phyloP scores from a whole-genome alignment of 345 rosid species.

The rapeseed (Brassica napus) region DNA sequence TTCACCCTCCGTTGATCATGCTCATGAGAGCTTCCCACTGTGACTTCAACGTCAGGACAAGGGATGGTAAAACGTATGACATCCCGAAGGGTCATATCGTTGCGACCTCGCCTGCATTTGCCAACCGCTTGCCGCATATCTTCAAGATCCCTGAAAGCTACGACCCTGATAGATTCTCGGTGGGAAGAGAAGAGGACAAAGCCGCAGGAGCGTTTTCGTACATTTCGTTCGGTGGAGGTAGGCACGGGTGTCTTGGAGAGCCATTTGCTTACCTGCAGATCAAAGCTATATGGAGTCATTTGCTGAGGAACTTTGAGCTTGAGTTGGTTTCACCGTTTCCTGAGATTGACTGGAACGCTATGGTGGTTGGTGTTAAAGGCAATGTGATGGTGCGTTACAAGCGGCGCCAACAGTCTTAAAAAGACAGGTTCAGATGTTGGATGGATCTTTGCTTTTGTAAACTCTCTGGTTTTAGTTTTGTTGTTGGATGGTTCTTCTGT shows the following conservation, averaged over 20 bases:
- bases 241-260: conserved; percentile 98
- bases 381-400: conserved; percentile 92
- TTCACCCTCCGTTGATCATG: conserved; percentile 95
- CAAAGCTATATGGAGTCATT: conserved; percentile 98
- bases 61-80: conserved; percentile 81
- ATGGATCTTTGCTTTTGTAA: conserved; percentile 3
- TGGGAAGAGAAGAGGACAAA: conserved; percentile 96
- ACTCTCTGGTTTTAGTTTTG: conserved; percentile 24
- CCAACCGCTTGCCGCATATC: conserved; percentile 84
- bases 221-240: conserved; percentile 92
- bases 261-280: conserved; percentile 98
- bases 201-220: conserved; percentile 84
- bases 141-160: conserved; percentile 78
- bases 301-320: conserved; percentile 87
- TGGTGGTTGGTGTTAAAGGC: conserved; percentile 99
- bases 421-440: conserved; percentile 6
- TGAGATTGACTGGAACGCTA: conserved; percentile 97
- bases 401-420: conserved; percentile 46
- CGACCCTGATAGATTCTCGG: conserved; percentile 80
- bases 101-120: conserved; percentile 94
- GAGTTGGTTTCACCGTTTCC: conserved; percentile 93
- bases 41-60: conserved; percentile 74
- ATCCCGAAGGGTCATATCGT: conserved; percentile 95
- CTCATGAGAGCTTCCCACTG: conserved; percentile 80
- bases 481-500: conserved; percentile 23